These are phyloP conservation scores for Pichia phayaonensis DNA, from an alignment of 805 yeast species.

Conservation along the genomic window DNA sequence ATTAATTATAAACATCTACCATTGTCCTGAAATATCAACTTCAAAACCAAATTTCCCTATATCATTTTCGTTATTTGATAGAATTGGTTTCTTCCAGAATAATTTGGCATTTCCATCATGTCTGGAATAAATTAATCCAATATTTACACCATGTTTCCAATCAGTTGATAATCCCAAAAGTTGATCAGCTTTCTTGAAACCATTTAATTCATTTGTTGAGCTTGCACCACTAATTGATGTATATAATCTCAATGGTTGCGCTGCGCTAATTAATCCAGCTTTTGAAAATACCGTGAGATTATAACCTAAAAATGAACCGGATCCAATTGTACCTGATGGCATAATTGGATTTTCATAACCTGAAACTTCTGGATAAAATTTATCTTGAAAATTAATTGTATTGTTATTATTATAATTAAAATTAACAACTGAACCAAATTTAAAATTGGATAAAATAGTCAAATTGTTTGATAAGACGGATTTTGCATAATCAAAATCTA, in stretches of 20 bases:
- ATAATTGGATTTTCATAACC: slow-evolving; percentile 18
- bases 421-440: slow-evolving; percentile 50
- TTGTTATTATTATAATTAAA: slow-evolving; percentile 19
- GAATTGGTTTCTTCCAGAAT: slow-evolving; percentile 6
- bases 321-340: slow-evolving; percentile 10
- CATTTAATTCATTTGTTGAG: slow-evolving; percentile 1
- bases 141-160: slow-evolving; percentile 11
- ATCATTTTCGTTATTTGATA: not conserved
- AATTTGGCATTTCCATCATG: slow-evolving; percentile 10
- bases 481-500: slow-evolving; percentile 26
- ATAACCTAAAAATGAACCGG: slow-evolving; percentile 10
- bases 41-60: slow-evolving; percentile 12
- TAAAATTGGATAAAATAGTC: slow-evolving; percentile 42
- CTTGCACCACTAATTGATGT: slow-evolving; percentile 9
- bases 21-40: slow-evolving; percentile 12
- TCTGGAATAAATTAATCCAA: slow-evolving; percentile 11
- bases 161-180: not conserved
- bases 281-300: slow-evolving; percentile 9
- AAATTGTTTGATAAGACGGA: slow-evolving; percentile 38
- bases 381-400: slow-evolving; percentile 59
- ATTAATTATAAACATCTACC: slow-evolving; percentile 1
- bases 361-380: slow-evolving; percentile 55
- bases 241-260: slow-evolving; percentile 12
- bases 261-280: slow-evolving; percentile 3
- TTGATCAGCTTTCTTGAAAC: not conserved